Evolutionary conservation across 116 monocot genomes (phyloP).

Genomic region (Iris pallida): DNA sequence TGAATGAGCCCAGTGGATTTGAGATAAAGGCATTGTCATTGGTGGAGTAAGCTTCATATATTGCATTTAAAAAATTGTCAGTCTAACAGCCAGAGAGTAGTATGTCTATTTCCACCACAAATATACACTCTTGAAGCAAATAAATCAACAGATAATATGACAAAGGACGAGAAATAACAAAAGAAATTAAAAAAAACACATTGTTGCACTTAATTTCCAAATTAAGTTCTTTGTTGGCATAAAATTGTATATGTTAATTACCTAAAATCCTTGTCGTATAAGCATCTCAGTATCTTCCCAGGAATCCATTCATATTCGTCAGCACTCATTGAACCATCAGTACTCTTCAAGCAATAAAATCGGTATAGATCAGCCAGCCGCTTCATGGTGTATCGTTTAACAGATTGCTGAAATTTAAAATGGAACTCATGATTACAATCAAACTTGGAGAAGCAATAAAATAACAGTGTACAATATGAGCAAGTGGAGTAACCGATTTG

Average conservation of each 20-base stretch:
- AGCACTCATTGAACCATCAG: slow-evolving; percentile 40
- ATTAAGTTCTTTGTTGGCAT: not conserved
- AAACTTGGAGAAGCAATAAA: slow-evolving; percentile 14
- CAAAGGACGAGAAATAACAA: not conserved
- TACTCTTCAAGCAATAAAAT: slow-evolving; percentile 46
- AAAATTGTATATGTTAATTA: slow-evolving; percentile 16
- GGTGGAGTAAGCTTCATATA: too few relatives aligned
- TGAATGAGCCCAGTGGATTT: too few relatives aligned
- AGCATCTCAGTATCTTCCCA: slow-evolving; percentile 89
- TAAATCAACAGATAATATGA: not conserved
- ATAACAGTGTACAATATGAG: slow-evolving; percentile 5
- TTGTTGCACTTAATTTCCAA: not conserved
- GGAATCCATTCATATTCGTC: slow-evolving; percentile 88
- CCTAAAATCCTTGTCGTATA: slow-evolving; percentile 99
- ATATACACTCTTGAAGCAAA: too few relatives aligned
- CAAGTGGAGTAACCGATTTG: slow-evolving; percentile 71
- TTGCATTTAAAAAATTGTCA: too few relatives aligned
- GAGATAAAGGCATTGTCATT: too few relatives aligned
- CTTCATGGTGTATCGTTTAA: slow-evolving; percentile 88
- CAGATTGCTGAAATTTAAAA: slow-evolving; percentile 47
- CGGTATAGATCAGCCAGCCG: slow-evolving; percentile 74
- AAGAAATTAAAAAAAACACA: not conserved
- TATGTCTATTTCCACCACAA: too few relatives aligned
- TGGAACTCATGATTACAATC: not conserved
- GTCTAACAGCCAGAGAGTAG: too few relatives aligned